Base-by-base conservation (phyloP, 495 filamentous ascomycete species). In the Penicillium macrosclerotiorum region DNA sequence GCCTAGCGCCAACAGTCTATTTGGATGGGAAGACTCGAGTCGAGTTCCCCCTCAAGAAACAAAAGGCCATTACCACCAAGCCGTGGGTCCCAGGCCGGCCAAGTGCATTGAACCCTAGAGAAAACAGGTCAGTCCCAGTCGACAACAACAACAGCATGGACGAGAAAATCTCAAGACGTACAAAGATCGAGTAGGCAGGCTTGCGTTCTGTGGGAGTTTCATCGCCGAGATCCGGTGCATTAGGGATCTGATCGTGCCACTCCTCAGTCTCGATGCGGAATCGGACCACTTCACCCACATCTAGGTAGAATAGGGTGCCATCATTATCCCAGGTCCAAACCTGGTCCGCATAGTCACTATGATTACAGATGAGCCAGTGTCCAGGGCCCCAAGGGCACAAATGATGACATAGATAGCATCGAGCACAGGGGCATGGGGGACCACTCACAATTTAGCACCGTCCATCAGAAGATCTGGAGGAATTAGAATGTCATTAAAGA, bases 401-500 rank as follows among this genome's bases (percentile, higher is more conserved):
- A n/a, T n/a, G n/a, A n/a, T n/a, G n/a, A n/a, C n/a, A n/a, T n/a
- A n/a, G n/a, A n/a, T n/a, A n/a, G n/a, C n/a, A n/a, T n/a, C n/a
- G n/a, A n/a, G n/a, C n/a, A n/a, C n/a, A n/a, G n/a, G n/a, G n/a
- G n/a, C n/a, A n/a, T n/a, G n/a, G n/a, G n/a, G n/a, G n/a, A n/a
- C n/a, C n/a, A 68, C 86, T 66, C 67, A 91, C 86, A 90, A 96
- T 57, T 75, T 72, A 11, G 81, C 77, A n/a, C 77, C 78, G 14
- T 86, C 79, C 25, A 88, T 81, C 0, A 97, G 76, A 42, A 85
- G 75, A 9, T 77, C 65, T 2, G 75, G 75, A 0, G 90, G 88
- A 3, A 96, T 80, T 40, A 84, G 80, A 29, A 97, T 90, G 45
- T 96, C 90, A 51, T 88, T 83, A 57, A 95, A 96, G 60, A 98